Conservation (phyloP, 768 basidiomycete species). For the Rhizopogon vulgaris region DNA sequence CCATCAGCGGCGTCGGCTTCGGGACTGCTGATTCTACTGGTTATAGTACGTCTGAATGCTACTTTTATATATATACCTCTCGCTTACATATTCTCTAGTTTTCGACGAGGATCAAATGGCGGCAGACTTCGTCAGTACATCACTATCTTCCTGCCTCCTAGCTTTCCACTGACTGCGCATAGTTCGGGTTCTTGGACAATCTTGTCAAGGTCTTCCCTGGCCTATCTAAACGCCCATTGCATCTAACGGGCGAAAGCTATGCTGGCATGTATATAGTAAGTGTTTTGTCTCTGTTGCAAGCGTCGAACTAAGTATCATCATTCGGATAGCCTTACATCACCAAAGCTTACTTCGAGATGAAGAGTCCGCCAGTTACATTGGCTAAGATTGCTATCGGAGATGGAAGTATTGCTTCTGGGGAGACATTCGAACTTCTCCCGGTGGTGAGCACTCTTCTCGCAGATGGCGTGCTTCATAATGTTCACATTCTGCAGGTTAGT, state of each 20-base stretch:
- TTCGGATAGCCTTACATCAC: conserved; percentile 63
- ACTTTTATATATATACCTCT: background rate
- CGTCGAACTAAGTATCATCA: background rate
- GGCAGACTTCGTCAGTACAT: conserved; percentile 34
- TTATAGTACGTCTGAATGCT: conserved; percentile 39
- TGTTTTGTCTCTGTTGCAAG: background rate
- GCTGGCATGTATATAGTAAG: conserved; percentile 66
- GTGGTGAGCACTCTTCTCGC: conserved; percentile 34
- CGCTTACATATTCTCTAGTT: conserved; percentile 27
- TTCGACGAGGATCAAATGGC: conserved; percentile 64
- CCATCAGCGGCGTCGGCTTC: conserved; percentile 49
- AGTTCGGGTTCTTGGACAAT: conserved; percentile 71
- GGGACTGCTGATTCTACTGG: conserved; percentile 59
- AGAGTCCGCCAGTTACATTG: conserved; percentile 61
- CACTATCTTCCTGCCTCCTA: conserved; percentile 1
- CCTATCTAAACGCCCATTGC: conserved; percentile 58
- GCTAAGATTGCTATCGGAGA: conserved; percentile 69
- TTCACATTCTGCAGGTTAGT: conserved; percentile 32
- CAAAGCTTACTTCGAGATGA: conserved; percentile 60
- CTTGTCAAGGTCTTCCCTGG: conserved; percentile 71
- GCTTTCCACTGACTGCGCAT: background rate
- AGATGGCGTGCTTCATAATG: background rate
- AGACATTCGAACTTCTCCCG: conserved; percentile 47
- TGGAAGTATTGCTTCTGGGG: conserved; percentile 47
- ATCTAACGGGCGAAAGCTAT: conserved; percentile 71